Base-by-base conservation (phyloP, 805 yeast species). In the Blastobotrys chiropterorum region DNA sequence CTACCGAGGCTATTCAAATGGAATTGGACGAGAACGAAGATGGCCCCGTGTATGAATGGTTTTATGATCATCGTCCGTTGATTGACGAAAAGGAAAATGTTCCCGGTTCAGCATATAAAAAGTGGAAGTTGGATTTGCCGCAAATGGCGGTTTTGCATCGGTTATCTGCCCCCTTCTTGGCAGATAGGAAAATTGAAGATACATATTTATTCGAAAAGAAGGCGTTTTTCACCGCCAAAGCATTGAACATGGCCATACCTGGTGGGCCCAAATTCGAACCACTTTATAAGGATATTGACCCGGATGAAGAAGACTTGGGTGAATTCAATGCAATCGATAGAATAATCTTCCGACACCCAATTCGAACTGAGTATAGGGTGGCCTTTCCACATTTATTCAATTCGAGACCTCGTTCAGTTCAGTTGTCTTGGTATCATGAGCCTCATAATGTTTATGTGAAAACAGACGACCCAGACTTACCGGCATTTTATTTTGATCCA, bases 201-300 rank as follows among this genome's bases (percentile, higher is more conserved):
- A 79, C 78, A 60, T 85, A 86, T 61, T 68, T 90, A 40, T 92
- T 90, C 65, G 90, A 90, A 60, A 81, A 80, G 52, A 76, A 84
- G 50, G 76, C 97, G 0, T 87, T 94, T 58, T 80, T 85, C 66
- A 90, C 97, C 0, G 95, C 98, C 0, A 94, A 94, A 63, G 92
- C 95, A 6, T 74, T 94, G 48, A 89, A 90, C 62, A 76, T 83
- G 44, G 85, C 95, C 1, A 74, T 94, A 34, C 97, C 97, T 0
- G 96, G 96, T 11, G 99, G 99, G 0, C 98, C 99, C 11, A 87
- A 85, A 64, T 94, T 90, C 67, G 98, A 90, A 69, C 96, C 96
- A 0, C 68, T 90, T 14, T 81, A 75, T 68, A 81, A 83, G 54
- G 86, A 84, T 49, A 71, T 74, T 39, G 82, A 82, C 58, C 75